phyloP scores from a whole-genome alignment of 176 grass and related monocot species.

The Bothriochloa decipiens region DNA sequence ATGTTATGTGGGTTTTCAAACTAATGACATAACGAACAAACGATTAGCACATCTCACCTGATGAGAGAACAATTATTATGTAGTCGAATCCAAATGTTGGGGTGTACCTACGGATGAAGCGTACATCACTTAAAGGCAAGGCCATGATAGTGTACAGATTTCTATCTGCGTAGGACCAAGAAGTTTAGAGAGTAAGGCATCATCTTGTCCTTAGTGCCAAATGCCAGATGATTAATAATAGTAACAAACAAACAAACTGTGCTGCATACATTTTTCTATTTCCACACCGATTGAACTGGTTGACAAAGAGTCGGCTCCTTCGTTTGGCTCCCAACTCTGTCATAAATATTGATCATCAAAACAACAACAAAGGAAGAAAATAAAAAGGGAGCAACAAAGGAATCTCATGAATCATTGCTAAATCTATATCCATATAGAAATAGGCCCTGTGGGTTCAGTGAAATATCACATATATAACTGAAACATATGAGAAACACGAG shows the following conservation, averaged over 20 bases:
- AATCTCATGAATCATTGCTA: background rate
- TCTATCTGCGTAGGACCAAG: constrained; percentile 66
- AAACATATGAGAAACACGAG: constrained; percentile 3
- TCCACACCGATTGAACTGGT: constrained; percentile 43
- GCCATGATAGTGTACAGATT: constrained; percentile 79
- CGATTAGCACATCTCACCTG: constrained; percentile 60
- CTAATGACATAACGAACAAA: constrained; percentile 10
- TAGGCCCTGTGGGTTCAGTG: background rate
- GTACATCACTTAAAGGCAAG: constrained; percentile 78
- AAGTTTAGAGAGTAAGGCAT: constrained; percentile 35
- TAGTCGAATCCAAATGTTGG: constrained; percentile 82
- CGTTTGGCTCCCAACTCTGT: constrained; percentile 77
- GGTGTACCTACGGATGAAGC: constrained; percentile 85
- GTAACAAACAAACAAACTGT: constrained; percentile 16
- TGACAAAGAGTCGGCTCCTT: constrained; percentile 52
- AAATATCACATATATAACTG: background rate
- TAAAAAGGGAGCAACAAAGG: background rate
- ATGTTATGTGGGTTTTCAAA: background rate
- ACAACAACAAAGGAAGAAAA: constrained; percentile 9
- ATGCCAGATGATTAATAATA: background rate
- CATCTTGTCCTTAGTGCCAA: background rate
- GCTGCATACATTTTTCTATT: constrained; percentile 68
- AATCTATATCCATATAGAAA: constrained; percentile 30
- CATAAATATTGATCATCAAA: constrained; percentile 28
- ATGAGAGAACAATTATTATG: constrained; percentile 93